These are phyloP conservation scores for Talaromyces verruculosus DNA, from an alignment of 2,329 filamentous ascomycete genomes.

Conservation along the genomic window DNA sequence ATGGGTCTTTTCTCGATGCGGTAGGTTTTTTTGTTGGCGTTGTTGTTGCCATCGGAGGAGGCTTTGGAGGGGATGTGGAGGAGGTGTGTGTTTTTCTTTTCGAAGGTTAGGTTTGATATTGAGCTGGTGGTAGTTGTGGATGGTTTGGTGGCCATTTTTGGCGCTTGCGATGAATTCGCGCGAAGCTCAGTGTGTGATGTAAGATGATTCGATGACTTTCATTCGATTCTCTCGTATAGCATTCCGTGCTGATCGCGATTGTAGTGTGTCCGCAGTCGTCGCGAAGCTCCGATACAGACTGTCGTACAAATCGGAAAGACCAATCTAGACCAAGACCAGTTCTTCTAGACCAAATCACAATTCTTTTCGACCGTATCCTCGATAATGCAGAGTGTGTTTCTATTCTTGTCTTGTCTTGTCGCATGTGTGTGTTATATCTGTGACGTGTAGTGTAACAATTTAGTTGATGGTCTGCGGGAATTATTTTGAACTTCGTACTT, in stretches of 20 bases:
- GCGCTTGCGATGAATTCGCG: neutral
- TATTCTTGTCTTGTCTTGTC: neutral
- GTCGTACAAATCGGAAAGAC: neutral
- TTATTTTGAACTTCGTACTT: neutral
- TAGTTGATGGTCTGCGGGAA: neutral
- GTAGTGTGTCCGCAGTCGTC: neutral
- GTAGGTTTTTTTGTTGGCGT: neutral
- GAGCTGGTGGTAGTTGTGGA: neutral
- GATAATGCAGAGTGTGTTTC: neutral
- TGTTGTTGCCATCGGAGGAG: neutral
- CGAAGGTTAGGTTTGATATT: neutral
- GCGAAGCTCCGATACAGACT: neutral
- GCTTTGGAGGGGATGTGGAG: constrained; percentile 10
- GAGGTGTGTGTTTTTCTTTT: constrained; percentile 17
- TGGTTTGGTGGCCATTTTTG: neutral
- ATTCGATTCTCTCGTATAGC: neutral
- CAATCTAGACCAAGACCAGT: neutral
- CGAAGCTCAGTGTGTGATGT: neutral
- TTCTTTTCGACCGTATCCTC: neutral
- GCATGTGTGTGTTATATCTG: neutral
- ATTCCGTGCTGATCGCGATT: neutral
- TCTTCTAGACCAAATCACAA: neutral
- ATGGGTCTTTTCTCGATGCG: constrained; percentile 58
- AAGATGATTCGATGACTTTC: neutral
- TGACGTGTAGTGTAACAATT: neutral